phyloP scores from a whole-genome alignment of 225 moss, liverwort and hornwort genomes.

The Anthoceros angustus region DNA sequence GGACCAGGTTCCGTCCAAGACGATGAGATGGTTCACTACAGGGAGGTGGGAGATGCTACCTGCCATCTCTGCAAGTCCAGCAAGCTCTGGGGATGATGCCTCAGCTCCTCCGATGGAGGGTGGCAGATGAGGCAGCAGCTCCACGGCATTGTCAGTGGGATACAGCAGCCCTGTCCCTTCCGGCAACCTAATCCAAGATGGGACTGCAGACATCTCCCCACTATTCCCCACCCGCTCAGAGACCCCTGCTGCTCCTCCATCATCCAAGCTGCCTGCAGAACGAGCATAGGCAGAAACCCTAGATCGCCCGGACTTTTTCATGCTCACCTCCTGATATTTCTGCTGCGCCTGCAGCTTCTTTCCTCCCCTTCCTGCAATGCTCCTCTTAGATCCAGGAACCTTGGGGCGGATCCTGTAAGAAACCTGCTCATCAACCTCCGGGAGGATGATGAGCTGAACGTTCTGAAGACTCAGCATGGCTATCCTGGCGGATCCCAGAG shows the following conservation, averaged over 20 bases:
- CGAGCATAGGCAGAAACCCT: constrained; percentile 5
- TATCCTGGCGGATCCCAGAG: constrained; percentile 73
- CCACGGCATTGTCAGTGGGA: constrained; percentile 59
- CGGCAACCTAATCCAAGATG: constrained; percentile 43
- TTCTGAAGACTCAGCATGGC: constrained; percentile 56
- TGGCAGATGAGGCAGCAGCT: constrained; percentile 27
- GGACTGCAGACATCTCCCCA: constrained; percentile 10
- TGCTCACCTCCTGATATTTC: constrained; percentile 7
- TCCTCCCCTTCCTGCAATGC: constrained; percentile 57
- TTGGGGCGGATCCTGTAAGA: constrained; percentile 55
- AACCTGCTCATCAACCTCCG: constrained; percentile 31
- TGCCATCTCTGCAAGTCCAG: constrained; percentile 4
- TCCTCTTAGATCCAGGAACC: constrained; percentile 71
- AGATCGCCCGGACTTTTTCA: constrained; percentile 9
- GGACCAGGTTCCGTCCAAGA: constrained; percentile 87
- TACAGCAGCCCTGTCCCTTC: constrained; percentile 56
- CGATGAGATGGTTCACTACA: constrained; percentile 54
- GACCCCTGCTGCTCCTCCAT: neutral
- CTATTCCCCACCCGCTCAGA: constrained; percentile 6
- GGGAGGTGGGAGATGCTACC: constrained; percentile 6
- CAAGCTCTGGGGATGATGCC: neutral
- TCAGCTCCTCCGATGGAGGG: constrained; percentile 4
- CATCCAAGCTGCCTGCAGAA: neutral
- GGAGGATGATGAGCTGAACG: constrained; percentile 43
- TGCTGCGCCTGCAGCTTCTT: constrained; percentile 25